Base-by-base conservation (phyloP, 306 rosid genomes). In the Vachellia pachyceras region DNA sequence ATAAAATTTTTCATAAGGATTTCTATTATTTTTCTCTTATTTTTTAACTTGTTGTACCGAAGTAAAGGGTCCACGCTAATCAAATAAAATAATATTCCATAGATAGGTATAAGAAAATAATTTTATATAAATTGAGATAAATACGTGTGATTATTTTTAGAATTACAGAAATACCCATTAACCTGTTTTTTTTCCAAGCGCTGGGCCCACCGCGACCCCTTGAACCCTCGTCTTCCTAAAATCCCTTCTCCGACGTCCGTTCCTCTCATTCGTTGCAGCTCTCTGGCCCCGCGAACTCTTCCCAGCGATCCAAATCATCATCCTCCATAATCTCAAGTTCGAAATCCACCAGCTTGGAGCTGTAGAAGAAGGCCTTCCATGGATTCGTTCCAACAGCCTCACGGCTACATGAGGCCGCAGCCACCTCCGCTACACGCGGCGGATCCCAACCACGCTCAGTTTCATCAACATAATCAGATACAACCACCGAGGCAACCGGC, bases 341-440 rank as follows among this genome's bases (percentile, higher is more conserved):
- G 12, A 36, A 54, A 54, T 36, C 44, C 67, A 35, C 35, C 35
- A 54, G 18, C 77, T 52, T 15, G 29, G 42, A 45, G 42, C 60
- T 46, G 8, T 18, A 3, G 35, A 33, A 3, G 8, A 17, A 41
- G 46, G 20, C 68, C 49, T 20, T 49, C 10, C 77, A 91, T 93
- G 98, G 98, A 91, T 61, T 88, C 97, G 3, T 93, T 82, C 79
- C 97, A 89, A 40, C 94, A 87, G 84, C 87, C 84, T 45, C 95
- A 87, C 72, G 89, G 84, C 60, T 90, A 84, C 87, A 73, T 86
- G 87, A 77, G 97, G 29, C 90, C 90, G 61, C 91, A 84, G 12
- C 94, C 86, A 12, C 90, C 84, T 0, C 87, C 84, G 7, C 86
- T 85, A 73, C 44, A 87, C 87, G 8, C 92, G 80, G 47, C 89